Evolutionary conservation across 257 asterid genomes (phyloP).

Genomic region (Solanum gandarillasii): DNA sequence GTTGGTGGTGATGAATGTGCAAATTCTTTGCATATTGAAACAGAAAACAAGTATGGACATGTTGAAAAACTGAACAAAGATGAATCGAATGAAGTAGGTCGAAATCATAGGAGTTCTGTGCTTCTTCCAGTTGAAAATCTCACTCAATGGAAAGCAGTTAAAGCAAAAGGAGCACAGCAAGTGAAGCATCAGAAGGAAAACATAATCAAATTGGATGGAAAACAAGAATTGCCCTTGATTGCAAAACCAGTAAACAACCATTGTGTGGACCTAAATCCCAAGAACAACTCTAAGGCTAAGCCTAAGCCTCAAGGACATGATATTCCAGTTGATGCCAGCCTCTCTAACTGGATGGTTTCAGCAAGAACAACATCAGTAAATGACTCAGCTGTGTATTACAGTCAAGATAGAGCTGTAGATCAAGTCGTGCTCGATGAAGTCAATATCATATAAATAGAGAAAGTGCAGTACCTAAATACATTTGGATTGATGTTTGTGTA

Average conservation of each 20-base stretch:
- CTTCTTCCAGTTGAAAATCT: conserved; percentile 70
- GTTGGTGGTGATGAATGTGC: background rate
- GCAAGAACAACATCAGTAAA: background rate
- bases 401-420: background rate
- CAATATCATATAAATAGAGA: background rate
- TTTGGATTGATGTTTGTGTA: background rate
- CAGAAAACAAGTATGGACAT: conserved; percentile 4
- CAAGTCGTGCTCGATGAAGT: background rate
- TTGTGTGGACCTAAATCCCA: background rate
- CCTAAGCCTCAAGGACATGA: background rate
- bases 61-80: conserved; percentile 7
- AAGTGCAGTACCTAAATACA: background rate
- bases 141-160: conserved; percentile 56
- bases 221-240: background rate
- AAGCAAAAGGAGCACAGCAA: conserved; percentile 27
- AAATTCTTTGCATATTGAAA: conserved; percentile 1
- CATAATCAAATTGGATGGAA: conserved; percentile 4
- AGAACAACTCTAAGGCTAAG: background rate
- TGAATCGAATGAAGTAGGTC: conserved; percentile 7
- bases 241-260: background rate
- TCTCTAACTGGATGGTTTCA: conserved; percentile 43
- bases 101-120: conserved; percentile 21
- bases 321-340: conserved; percentile 46
- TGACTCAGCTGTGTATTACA: background rate
- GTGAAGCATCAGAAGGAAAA: conserved; percentile 36